These are phyloP conservation scores for Fallopia convolvulus DNA, from an alignment of 148 eudicot genomes.

Conservation along the genomic window DNA sequence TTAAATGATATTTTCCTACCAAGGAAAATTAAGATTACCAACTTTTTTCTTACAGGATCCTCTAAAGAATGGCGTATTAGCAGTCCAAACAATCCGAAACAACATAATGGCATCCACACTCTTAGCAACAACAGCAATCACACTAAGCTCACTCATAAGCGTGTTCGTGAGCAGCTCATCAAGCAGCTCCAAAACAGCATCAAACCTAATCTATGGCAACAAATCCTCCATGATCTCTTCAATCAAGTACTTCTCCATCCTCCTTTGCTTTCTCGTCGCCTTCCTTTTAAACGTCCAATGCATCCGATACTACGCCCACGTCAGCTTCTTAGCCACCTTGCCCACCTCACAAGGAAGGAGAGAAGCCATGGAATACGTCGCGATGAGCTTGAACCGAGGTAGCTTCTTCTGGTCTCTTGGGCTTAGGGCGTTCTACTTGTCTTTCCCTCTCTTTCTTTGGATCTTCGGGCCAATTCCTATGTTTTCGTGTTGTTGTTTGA, in stretches of 20 bases:
- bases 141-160: slow-evolving; percentile 66
- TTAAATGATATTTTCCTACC: too few relatives aligned
- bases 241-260: slow-evolving; percentile 56
- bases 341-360: slow-evolving; percentile 34
- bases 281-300: slow-evolving; percentile 70
- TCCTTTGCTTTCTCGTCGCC: slow-evolving; percentile 70
- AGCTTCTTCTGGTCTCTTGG: slow-evolving; percentile 82
- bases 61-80: slow-evolving; percentile 11
- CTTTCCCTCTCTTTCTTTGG: slow-evolving; percentile 82
- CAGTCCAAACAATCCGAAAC: slow-evolving; percentile 54
- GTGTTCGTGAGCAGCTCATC: slow-evolving; percentile 65
- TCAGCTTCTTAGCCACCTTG: slow-evolving; percentile 63
- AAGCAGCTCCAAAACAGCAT: slow-evolving; percentile 18
- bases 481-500: slow-evolving; percentile 46
- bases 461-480: slow-evolving; percentile 78
- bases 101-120: slow-evolving; percentile 82
- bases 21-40: too few relatives aligned
- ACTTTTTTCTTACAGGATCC: slow-evolving; percentile 28
- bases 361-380: slow-evolving; percentile 60
- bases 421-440: slow-evolving; percentile 68
- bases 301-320: slow-evolving; percentile 72
- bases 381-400: slow-evolving; percentile 51
- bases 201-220: slow-evolving; percentile 41
- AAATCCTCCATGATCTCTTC: slow-evolving; percentile 35
- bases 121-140: slow-evolving; percentile 69